A percentile compares a stretch with the other conserved stretches of the same genome.
phyloP scores from a whole-genome alignment of 768 basidiomycete genomes.

The Xerocomellus amylosporus region DNA sequence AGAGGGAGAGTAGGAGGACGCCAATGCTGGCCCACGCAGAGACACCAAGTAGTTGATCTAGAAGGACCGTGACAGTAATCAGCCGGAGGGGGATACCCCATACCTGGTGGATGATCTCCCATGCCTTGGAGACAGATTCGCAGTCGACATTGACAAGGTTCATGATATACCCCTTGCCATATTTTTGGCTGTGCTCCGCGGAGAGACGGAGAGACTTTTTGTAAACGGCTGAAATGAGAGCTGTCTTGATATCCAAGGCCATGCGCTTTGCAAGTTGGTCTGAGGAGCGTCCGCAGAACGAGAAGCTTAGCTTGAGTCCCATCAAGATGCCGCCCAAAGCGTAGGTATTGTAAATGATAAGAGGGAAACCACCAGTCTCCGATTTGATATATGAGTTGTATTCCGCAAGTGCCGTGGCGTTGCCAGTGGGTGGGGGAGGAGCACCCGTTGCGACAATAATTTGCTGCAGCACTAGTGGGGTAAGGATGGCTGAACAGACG shows the following conservation, averaged over 20 bases:
- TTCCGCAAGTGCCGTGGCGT: slow-evolving; percentile 21
- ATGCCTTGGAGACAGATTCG: slow-evolving; percentile 31
- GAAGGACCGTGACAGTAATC: slow-evolving; percentile 18
- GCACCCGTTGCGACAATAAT: slow-evolving; percentile 25
- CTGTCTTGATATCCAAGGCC: slow-evolving; percentile 29
- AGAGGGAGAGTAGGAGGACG: slow-evolving; percentile 23
- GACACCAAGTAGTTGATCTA: slow-evolving; percentile 27
- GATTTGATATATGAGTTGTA: slow-evolving; percentile 18
- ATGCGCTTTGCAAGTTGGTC: slow-evolving; percentile 31
- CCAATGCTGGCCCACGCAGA: slow-evolving; percentile 32
- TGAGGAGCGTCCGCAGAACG: slow-evolving; percentile 28
- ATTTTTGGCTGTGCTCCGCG: slow-evolving; percentile 25
- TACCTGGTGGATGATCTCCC: slow-evolving; percentile 25
- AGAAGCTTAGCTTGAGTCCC: slow-evolving; percentile 23
- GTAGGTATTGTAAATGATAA: slow-evolving; percentile 26
- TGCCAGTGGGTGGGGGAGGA: slow-evolving; percentile 15
- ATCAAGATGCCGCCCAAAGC: slow-evolving; percentile 23
- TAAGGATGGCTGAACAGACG: slow-evolving; percentile 17
- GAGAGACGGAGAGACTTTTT: slow-evolving; percentile 31
- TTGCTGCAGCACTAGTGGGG: slow-evolving; percentile 29
- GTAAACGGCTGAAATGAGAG: slow-evolving; percentile 31
- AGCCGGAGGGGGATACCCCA: slow-evolving; percentile 31
- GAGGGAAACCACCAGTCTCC: slow-evolving; percentile 30
- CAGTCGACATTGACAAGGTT: slow-evolving; percentile 32
- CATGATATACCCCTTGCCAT: slow-evolving; percentile 27